phyloP scores from a whole-genome alignment of 345 rosid species.

The Cardiospermum halicacabum region DNA sequence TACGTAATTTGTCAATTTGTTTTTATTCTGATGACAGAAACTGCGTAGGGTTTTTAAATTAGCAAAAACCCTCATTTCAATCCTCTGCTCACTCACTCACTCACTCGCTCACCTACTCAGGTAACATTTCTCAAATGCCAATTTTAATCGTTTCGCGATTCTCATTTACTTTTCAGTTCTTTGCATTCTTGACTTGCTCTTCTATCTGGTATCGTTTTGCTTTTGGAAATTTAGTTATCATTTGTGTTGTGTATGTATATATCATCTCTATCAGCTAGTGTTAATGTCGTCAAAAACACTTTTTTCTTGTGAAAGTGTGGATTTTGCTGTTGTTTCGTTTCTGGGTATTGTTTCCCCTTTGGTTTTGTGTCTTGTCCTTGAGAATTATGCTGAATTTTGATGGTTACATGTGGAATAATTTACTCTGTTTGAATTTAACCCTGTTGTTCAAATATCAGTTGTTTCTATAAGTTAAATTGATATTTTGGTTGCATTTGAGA shows the following conservation, averaged over 20 bases:
- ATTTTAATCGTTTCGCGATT: too few species aligned
- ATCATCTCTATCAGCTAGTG: too few species aligned
- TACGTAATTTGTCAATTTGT: too few species aligned
- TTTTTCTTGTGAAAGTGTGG: neutral
- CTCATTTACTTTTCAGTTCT: too few species aligned
- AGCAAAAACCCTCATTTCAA: neutral
- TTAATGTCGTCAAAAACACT: too few species aligned
- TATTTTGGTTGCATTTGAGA: neutral
- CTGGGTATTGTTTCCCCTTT: neutral
- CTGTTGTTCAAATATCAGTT: neutral
- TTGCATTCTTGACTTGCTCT: too few species aligned
- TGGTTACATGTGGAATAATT: too few species aligned
- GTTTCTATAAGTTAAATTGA: neutral
- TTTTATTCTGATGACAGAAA: neutral
- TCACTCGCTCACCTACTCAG: neutral
- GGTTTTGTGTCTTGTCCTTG: neutral
- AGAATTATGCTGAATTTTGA: neutral
- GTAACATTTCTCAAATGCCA: neutral
- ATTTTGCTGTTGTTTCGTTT: neutral
- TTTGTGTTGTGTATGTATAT: too few species aligned
- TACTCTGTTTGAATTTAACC: too few species aligned
- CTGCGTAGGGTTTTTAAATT: neutral
- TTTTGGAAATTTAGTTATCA: too few species aligned
- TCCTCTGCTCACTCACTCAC: neutral
- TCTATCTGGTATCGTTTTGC: too few species aligned